Evolutionary conservation across 768 basidiomycete genomes (phyloP).

Genomic region (Leccinum variicolor): DNA sequence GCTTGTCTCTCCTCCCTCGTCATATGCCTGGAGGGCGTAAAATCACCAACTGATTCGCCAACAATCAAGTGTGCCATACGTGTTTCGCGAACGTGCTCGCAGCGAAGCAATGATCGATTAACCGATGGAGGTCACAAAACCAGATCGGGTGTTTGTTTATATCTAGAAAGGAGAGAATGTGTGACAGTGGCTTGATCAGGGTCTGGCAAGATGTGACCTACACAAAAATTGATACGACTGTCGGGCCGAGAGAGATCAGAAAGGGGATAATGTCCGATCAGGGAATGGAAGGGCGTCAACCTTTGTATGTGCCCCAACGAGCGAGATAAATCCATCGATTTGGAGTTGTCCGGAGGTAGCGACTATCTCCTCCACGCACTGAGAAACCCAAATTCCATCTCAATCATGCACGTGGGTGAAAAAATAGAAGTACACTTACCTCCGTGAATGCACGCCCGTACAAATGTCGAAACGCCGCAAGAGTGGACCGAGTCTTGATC

Average conservation of each 20-base stretch:
- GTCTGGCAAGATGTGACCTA: constrained; percentile 34
- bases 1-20: constrained; percentile 56
- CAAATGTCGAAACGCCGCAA: constrained; percentile 68
- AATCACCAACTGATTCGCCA: constrained; percentile 1
- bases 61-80: constrained; percentile 37
- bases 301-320: constrained; percentile 72
- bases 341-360: constrained; percentile 46
- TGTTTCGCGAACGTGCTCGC: constrained; percentile 72
- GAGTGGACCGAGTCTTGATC: constrained; percentile 57
- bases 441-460: constrained; percentile 71
- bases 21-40: constrained; percentile 52
- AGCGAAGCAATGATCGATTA: constrained; percentile 64
- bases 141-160: constrained; percentile 75
- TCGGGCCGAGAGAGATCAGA: constrained; percentile 22
- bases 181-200: background rate
- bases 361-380: constrained; percentile 71
- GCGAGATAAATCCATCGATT: constrained; percentile 81
- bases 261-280: constrained; percentile 12
- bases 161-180: constrained; percentile 41
- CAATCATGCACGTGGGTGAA: background rate
- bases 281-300: constrained; percentile 35
- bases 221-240: constrained; percentile 89
- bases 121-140: constrained; percentile 61
- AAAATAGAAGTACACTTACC: constrained; percentile 39
- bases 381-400: constrained; percentile 17